Conservation (phyloP, 768 basidiomycete genomes). For the Hortiboletus flavorubellus region DNA sequence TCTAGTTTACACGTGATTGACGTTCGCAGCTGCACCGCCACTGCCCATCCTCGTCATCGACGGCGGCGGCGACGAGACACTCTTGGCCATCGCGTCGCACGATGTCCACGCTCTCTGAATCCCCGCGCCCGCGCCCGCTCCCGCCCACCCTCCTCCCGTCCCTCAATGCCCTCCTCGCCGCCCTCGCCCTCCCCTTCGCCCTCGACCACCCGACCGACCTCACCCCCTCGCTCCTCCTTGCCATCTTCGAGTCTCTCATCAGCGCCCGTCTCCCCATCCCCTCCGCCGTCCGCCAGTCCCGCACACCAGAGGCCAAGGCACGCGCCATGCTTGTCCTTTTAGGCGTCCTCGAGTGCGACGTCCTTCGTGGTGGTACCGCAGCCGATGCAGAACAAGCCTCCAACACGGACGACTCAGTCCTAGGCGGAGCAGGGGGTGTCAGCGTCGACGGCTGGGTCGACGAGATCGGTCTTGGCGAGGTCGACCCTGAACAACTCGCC, state of each 20-base stretch:
- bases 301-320: constrained; percentile 41
- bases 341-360: constrained; percentile 66
- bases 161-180: constrained; percentile 46
- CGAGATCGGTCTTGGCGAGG: constrained; percentile 60
- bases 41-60: neutral
- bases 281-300: constrained; percentile 33
- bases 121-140: constrained; percentile 17
- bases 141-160: constrained; percentile 16
- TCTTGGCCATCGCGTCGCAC: constrained; percentile 3
- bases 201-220: constrained; percentile 57
- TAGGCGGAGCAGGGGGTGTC: constrained; percentile 20
- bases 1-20: neutral
- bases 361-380: constrained; percentile 50
- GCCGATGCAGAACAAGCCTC: neutral
- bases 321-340: constrained; percentile 74
- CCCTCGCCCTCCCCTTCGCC: constrained; percentile 43
- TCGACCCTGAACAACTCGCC: constrained; percentile 66
- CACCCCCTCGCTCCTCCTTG: constrained; percentile 68
- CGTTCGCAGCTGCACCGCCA: constrained; percentile 4
- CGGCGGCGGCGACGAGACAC: constrained; percentile 5
- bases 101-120: constrained; percentile 12
- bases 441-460: constrained; percentile 32
- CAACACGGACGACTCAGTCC: constrained; percentile 29
- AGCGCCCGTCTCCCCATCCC: constrained; percentile 49
- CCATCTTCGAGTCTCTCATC: constrained; percentile 63